phyloP scores from a whole-genome alignment of 2,329 filamentous ascomycete species.

The Clarireedia hainanense region DNA sequence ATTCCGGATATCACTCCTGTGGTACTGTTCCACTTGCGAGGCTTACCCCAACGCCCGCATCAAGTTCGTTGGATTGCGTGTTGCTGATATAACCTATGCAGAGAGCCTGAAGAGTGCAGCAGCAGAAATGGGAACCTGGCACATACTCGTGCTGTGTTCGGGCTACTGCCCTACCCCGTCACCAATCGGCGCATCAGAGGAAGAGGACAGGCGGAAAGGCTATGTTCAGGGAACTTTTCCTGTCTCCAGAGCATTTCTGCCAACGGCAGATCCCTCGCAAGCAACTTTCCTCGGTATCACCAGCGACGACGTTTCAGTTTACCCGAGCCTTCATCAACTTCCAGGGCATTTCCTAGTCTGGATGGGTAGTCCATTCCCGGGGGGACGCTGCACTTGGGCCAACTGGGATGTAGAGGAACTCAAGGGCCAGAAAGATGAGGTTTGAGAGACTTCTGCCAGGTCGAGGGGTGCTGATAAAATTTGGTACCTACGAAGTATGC shows the following conservation, averaged over 20 bases:
- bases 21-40: no score
- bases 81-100: slow-evolving; percentile 19
- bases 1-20: no score
- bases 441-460: background rate
- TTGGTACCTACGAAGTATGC: no score
- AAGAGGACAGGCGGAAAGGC: slow-evolving; percentile 27
- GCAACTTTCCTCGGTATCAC: slow-evolving; percentile 9
- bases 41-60: no score
- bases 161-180: slow-evolving; percentile 26
- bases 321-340: slow-evolving; percentile 26
- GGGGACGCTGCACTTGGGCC: slow-evolving; percentile 36
- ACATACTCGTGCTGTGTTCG: slow-evolving; percentile 31
- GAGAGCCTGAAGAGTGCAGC: slow-evolving; percentile 2
- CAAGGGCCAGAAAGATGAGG: background rate
- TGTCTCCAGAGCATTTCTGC: slow-evolving; percentile 28
- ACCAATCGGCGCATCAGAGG: slow-evolving; percentile 24
- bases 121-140: background rate
- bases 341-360: slow-evolving; percentile 3
- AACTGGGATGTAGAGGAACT: slow-evolving; percentile 45
- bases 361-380: no score
- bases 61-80: slow-evolving; percentile 6
- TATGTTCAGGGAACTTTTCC: slow-evolving; percentile 29
- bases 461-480: no score
- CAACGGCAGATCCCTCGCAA: background rate
- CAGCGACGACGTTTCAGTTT: background rate